Conservation (phyloP, 1,284 basidiomycete genomes). For the Hemileccinum hortonii region DNA sequence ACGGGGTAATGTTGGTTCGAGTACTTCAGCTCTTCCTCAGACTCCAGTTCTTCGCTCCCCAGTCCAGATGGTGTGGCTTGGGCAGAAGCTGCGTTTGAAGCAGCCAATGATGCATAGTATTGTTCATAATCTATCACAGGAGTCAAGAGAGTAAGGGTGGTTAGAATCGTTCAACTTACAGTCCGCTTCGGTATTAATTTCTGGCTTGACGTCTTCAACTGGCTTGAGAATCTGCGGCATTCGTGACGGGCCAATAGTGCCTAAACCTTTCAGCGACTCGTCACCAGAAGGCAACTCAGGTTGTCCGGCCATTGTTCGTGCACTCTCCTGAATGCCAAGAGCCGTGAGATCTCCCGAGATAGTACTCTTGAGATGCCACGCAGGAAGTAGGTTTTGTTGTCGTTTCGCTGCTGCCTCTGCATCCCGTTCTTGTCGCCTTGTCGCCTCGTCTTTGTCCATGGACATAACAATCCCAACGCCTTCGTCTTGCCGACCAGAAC, state of each 20-base stretch:
- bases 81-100: constrained; percentile 55
- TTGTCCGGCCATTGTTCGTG: constrained; percentile 42
- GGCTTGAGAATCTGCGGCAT: constrained; percentile 29
- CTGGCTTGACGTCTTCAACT: constrained; percentile 54
- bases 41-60: constrained; percentile 52
- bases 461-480: constrained; percentile 79
- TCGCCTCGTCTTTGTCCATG: constrained; percentile 77
- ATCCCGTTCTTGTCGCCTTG: constrained; percentile 63
- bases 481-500: constrained; percentile 61
- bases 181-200: constrained; percentile 56
- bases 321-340: constrained; percentile 72
- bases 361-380: constrained; percentile 94
- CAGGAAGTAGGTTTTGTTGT: constrained; percentile 87
- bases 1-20: constrained; percentile 58
- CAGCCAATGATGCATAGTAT: constrained; percentile 73
- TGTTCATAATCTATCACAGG: constrained; percentile 63
- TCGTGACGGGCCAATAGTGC: constrained; percentile 46
- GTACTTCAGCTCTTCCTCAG: constrained; percentile 70
- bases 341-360: constrained; percentile 90
- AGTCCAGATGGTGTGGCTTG: constrained; percentile 56
- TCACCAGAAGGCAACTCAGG: constrained; percentile 53
- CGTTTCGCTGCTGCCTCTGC: constrained; percentile 74
- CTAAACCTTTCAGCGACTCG: constrained; percentile 65
- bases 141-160: constrained; percentile 1
- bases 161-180: constrained; percentile 44